Base-by-base conservation (phyloP, 495 filamentous ascomycete genomes). In the Opeltia flavorubescens region DNA sequence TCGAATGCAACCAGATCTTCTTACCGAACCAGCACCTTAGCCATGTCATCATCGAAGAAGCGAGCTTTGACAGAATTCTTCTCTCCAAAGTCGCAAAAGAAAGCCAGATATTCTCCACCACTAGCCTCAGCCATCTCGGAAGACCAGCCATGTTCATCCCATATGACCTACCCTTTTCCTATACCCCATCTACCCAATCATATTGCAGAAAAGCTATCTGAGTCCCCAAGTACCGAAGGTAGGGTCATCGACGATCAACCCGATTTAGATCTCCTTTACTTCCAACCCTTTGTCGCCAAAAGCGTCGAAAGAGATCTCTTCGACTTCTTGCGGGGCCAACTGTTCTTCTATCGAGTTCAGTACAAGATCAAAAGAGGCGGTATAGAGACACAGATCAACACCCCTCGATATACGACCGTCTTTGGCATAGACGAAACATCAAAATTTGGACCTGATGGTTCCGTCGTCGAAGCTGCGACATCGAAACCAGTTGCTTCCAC, bases 301-400 rank as follows among this genome's bases (percentile, higher is more conserved):
- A 45, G 61, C 5, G 63, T 74, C 12, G 62, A 71, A 6, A 66
- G 62, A 12, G 63, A 77, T 43, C 66, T 85, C 0, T 88, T 84
- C 63, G 55, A 76, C 11, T 81, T 81, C 58, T 67, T 85, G 0
- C 70, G 80, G 0, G 52, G 59, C 11, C 65, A 77, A 36, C 57
- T 86, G 8, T 78, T 78, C 36, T 88, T 85, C 60, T 86, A 86
- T 58, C 68, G 80, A 13, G 83, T 86, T 0, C 65, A 75, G 44
- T 86, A 87, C 58, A 71, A 63, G 11, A 83, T 83, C 53, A 77
- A 74, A 38, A 68, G 81, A 23, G 71, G 69, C 3, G 63, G 67
- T 0, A 49, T 67, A 0, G 67, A 77, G n/a, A 80, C 75, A 0
- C 51, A 63, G 4, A 75, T 86, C 46, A 75, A 69, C 39, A 86